Evolutionary conservation across 306 rosid species (phyloP).

Genomic region (Cyclanthera cordifolia): DNA sequence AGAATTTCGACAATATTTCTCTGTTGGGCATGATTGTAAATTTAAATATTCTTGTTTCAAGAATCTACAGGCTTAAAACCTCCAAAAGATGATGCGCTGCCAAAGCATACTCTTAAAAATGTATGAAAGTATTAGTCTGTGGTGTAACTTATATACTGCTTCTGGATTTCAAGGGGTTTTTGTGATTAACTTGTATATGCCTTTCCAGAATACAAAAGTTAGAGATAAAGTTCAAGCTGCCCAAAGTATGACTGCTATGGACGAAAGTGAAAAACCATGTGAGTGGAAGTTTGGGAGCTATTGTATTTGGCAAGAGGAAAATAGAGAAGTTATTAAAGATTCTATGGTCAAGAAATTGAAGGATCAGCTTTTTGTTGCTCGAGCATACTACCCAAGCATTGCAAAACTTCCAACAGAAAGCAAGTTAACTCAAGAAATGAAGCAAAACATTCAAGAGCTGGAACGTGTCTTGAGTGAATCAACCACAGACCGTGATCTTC

Average conservation of each 20-base stretch:
- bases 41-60: slow-evolving; percentile 15
- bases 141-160: not conserved
- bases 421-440: slow-evolving; percentile 68
- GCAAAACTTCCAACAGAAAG: slow-evolving; percentile 76
- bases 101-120: slow-evolving; percentile 28
- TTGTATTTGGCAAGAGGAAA: slow-evolving; percentile 74
- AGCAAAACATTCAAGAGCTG: slow-evolving; percentile 81
- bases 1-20: slow-evolving; percentile 9
- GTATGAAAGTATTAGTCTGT: slow-evolving; percentile 33
- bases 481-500: slow-evolving; percentile 82
- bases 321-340: slow-evolving; percentile 78
- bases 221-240: slow-evolving; percentile 24
- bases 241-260: slow-evolving; percentile 24
- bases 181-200: slow-evolving; percentile 21
- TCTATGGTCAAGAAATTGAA: slow-evolving; percentile 67
- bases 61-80: slow-evolving; percentile 33
- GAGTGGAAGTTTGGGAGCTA: slow-evolving; percentile 82
- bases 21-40: slow-evolving; percentile 7
- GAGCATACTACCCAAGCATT: slow-evolving; percentile 85
- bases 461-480: slow-evolving; percentile 89
- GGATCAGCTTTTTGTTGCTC: slow-evolving; percentile 88
- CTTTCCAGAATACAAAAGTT: slow-evolving; percentile 44
- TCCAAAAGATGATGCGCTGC: slow-evolving; percentile 31
- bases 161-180: slow-evolving; percentile 9
- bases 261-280: slow-evolving; percentile 58